Evolutionary conservation across 2,329 filamentous ascomycete genomes (phyloP).

Genomic region (Cucurbitaria berberidis): DNA sequence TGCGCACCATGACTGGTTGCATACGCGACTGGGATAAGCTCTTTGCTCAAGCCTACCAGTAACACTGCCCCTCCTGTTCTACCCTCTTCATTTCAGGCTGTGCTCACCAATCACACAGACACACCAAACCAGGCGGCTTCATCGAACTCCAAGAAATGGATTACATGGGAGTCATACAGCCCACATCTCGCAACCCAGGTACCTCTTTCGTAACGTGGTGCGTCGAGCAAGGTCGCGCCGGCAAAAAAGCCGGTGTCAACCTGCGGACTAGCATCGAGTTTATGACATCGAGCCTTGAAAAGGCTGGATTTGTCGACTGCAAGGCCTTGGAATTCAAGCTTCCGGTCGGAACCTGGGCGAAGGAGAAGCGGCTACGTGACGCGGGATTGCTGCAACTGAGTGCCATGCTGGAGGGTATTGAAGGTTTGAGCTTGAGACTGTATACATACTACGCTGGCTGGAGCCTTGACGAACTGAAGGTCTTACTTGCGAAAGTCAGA

Average conservation of each 20-base stretch:
- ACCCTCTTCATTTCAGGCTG: not conserved
- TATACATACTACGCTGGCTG: constrained; percentile 33
- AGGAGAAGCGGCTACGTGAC: constrained; percentile 26
- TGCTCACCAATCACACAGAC: constrained; percentile 26
- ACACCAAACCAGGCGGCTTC: constrained; percentile 37
- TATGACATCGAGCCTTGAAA: constrained; percentile 17
- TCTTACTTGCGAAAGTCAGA: constrained; percentile 43
- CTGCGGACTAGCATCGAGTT: constrained; percentile 31
- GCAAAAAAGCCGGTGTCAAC: constrained; percentile 26
- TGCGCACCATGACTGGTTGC: constrained; percentile 57
- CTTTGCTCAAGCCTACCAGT: constrained; percentile 54
- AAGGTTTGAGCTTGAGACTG: constrained; percentile 31
- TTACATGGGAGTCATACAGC: constrained; percentile 34
- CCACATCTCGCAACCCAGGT: constrained; percentile 42
- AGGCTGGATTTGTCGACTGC: constrained; percentile 29
- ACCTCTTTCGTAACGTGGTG: constrained; percentile 30
- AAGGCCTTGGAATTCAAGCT: constrained; percentile 25
- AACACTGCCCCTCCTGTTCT: not conserved
- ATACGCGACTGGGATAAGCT: constrained; percentile 62
- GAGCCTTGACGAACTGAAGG: constrained; percentile 35
- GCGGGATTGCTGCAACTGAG: constrained; percentile 35
- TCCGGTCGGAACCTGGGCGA: constrained; percentile 31
- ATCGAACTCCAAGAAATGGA: constrained; percentile 40
- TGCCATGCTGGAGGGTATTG: constrained; percentile 37
- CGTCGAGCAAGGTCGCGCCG: constrained; percentile 24